Evolutionary conservation across 2,329 filamentous ascomycete genomes (phyloP), one percentile per base, ranked within the genome.

Genomic region (Paracoccidioides lutzii): DNA sequence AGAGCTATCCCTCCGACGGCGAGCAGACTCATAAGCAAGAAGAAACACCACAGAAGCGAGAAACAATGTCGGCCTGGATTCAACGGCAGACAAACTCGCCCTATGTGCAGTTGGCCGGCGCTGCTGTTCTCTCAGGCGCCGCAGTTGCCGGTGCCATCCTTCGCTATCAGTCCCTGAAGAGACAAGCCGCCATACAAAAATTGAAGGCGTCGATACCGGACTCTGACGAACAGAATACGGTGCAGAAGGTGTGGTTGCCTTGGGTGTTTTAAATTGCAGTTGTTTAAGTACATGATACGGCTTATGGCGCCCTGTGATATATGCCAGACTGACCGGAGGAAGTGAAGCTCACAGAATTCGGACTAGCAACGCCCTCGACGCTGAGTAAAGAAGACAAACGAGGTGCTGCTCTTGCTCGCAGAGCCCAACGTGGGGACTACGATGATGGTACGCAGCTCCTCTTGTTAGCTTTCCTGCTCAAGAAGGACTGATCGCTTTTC

Each of bases 341-440:
- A 67, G 64, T 69, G 63, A 71, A 76, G 72, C 72, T 79, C 57
- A 78, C 76, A 54, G 72, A 78, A 60, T 79, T 74, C 61, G 77
- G 77, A 3, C 67, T 66, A 28, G 69, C 71, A 28, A 56, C 67
- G 4, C 59, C 62, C 22, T 60, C 59, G 45, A 66, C 62, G 45
- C 52, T 69, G 52, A 72, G 65, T 60, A 72, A 71, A 56, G 81
- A 84, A 66, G 81, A 84, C 63, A 76, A 80, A 64, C 73, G 77
- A 59, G 77, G 78, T 61, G 76, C 78, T 56, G 77, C 76, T 57
- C 74, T 84, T 46, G 82, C 82, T 43, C 74, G 76, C 55, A 73
- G 80, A 63, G 82, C 82, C 42, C 76, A 81, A 59, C 74, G 78
- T 61, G 82, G 82, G 28, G 81, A 84, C 62, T 85, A 84, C 59